Evolutionary conservation across 108 stramenopile genomes (phyloP), one percentile per base, ranked within the genome.

Genomic region (Epipyxis sp.): DNA sequence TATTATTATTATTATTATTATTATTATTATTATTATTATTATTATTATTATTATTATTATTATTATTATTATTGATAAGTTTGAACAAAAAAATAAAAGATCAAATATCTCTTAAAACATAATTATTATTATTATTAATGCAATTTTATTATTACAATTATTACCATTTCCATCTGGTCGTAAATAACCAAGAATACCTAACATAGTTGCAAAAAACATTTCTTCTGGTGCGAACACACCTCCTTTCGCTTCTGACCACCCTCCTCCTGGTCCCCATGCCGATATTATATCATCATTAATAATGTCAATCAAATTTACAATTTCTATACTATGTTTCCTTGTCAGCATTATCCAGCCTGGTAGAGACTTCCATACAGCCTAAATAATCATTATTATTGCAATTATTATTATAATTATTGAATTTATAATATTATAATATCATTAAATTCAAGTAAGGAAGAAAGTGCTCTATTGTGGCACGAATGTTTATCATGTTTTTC

Each of bases 321-420:
- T 65, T 35, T 65, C 61, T 32, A 13, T 6, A 37, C 30, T 32
- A 37, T 65, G 61, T 35, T 3, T 10, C 34, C 61, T 29, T 6
- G 61, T 65, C 61, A 65, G 34, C 61, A 65, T 65, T 65, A 65
- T 65, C 61, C 61, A 65, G 34, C 61, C 61, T 37, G 61, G 61
- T 32, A 65, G 35, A 32, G 61, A 29, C 61, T 65, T 65, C 61
- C 61, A 65, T 29, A 65, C 61, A 35, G 46, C 46, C 46, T 50
- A 50, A 20, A 13, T 13, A 20, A 50, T 13, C 6, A 6, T 13
- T 20, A 50, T 50, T 6, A 13, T 13, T 50, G 6, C 46, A 6
- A 50, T 20, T 50, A 50, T 50, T 50, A 50, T 50, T 50, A 50
- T 50, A 20, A 50, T 50, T 50, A 20, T 6, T 50, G n/a, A n/a